Conservation (phyloP, 2,329 filamentous ascomycete species). For the Epichloe glyceriae region DNA sequence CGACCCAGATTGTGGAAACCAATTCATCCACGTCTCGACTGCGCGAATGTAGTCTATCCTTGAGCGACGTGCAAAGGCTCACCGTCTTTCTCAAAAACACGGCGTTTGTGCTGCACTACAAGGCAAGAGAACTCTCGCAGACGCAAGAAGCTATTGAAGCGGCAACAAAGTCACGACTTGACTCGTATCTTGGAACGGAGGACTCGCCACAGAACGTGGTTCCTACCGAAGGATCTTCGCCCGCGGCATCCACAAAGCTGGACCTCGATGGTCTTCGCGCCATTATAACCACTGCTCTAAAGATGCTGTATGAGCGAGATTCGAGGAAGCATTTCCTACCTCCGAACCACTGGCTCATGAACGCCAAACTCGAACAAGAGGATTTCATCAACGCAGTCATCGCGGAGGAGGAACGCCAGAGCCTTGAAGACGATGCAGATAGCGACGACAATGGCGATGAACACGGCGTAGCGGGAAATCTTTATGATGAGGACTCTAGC, state of each 20-base stretch:
- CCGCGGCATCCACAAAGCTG: constrained; percentile 24
- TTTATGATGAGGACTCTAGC: constrained; percentile 15
- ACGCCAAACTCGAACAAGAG: constrained; percentile 71
- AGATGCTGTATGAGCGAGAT: constrained; percentile 86
- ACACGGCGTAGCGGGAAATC: constrained; percentile 21
- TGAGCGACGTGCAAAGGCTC: constrained; percentile 59
- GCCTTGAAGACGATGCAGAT: constrained; percentile 31
- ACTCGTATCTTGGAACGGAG: constrained; percentile 15
- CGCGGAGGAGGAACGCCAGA: constrained; percentile 70
- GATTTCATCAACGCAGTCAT: constrained; percentile 80
- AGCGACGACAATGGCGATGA: constrained; percentile 17
- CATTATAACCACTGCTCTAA: constrained; percentile 67
- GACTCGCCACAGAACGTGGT: neutral
- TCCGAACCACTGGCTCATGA: constrained; percentile 88
- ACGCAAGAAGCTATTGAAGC: constrained; percentile 11
- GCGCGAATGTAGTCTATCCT: constrained; percentile 52
- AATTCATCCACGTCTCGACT: constrained; percentile 33
- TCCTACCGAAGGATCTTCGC: neutral
- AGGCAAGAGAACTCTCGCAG: constrained; percentile 48
- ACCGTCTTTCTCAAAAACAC: constrained; percentile 82
- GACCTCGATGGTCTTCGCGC: constrained; percentile 66
- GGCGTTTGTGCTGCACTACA: constrained; percentile 79
- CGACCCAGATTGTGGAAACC: constrained; percentile 23
- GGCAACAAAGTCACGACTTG: constrained; percentile 14
- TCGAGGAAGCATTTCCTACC: constrained; percentile 78